Evolutionary conservation across 2,329 filamentous ascomycete genomes (phyloP), one percentile per base, ranked within the genome.

Genomic region (Fusarium chlamydosporum): DNA sequence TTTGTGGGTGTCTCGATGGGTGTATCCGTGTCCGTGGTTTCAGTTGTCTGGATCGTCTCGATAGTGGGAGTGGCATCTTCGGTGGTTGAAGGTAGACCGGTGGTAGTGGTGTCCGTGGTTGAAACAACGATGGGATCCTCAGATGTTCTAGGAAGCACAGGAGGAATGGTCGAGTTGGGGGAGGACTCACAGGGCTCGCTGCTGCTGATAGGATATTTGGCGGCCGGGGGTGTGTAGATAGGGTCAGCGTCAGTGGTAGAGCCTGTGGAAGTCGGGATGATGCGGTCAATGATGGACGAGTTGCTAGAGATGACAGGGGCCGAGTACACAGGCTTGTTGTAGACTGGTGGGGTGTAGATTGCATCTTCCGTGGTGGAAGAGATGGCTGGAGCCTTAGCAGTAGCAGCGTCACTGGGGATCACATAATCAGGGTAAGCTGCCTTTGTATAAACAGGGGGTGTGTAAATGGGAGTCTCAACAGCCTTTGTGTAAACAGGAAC

Each of bases 271-370:
- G 61, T 55, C 18, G 55, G 34, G 31, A 56, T 56, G 16, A 62
- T 26, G 18, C 65, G 65, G 10, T 47, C 41, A 27, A 45, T 46
- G 8, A 20, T 48, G 15, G 56, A 58, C n/a, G 65, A 65, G 56
- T 68, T 66, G 18, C 51, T 42, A 16, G 59, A 43, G 15, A 48
- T 41, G 18, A 31, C 40, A 40, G 66, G 41, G 13, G 29, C n/a
- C 4, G 61, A 56, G 41, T 66, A 53, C 18, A 35, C 35, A 6
- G 61, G 61, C 43, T 55, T 57, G 23, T 48, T 59, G 33, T 69
- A 69, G 40, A 63, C 61, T 9, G 66, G 66, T 31, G 53, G 61
- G 4, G 61, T 62, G 35, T 67, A 67, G 35, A 56, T 7, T 13
- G 47, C 33, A 23, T 31, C 16, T 12, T 46, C 16, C 13, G 37